Conservation (phyloP, 805 yeast genomes). For the Nakazawaea populi region DNA sequence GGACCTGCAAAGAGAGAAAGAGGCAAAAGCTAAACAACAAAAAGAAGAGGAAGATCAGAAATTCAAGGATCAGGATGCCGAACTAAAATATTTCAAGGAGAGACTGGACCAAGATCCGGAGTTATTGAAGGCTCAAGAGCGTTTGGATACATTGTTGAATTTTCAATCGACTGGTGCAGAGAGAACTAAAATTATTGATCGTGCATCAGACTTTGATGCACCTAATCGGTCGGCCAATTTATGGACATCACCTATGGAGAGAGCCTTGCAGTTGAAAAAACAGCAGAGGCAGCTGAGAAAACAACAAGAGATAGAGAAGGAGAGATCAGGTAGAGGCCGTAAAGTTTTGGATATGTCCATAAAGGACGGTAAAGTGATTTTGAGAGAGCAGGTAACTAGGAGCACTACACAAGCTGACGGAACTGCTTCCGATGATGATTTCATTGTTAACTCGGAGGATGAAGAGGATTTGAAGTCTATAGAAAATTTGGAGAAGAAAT, state of each 20-base stretch:
- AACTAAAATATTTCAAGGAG: slow-evolving; percentile 36
- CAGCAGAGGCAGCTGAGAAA: slow-evolving; percentile 74
- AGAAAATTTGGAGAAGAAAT: slow-evolving; percentile 25
- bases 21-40: slow-evolving; percentile 14
- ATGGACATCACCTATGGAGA: slow-evolving; percentile 86
- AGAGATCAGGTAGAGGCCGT: slow-evolving; percentile 67
- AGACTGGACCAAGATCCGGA: slow-evolving; percentile 47
- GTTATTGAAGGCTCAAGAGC: slow-evolving; percentile 60
- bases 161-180: slow-evolving; percentile 86
- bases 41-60: slow-evolving; percentile 31
- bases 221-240: slow-evolving; percentile 48
- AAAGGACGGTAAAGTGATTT: slow-evolving; percentile 70
- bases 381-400: slow-evolving; percentile 39
- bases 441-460: slow-evolving; percentile 26
- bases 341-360: slow-evolving; percentile 74
- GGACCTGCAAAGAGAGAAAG: slow-evolving; percentile 25
- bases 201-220: slow-evolving; percentile 82
- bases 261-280: slow-evolving; percentile 79
- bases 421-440: slow-evolving; percentile 25
- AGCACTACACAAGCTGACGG: slow-evolving; percentile 17
- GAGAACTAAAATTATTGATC: slow-evolving; percentile 87
- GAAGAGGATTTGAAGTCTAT: slow-evolving; percentile 33
- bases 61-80: slow-evolving; percentile 34
- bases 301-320: slow-evolving; percentile 51
- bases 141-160: slow-evolving; percentile 65